Percentiles rank a stretch among this genome's conserved stretches.
Conservation (phyloP, 768 basidiomycete species). For the Holtermanniella nyarrowii region DNA sequence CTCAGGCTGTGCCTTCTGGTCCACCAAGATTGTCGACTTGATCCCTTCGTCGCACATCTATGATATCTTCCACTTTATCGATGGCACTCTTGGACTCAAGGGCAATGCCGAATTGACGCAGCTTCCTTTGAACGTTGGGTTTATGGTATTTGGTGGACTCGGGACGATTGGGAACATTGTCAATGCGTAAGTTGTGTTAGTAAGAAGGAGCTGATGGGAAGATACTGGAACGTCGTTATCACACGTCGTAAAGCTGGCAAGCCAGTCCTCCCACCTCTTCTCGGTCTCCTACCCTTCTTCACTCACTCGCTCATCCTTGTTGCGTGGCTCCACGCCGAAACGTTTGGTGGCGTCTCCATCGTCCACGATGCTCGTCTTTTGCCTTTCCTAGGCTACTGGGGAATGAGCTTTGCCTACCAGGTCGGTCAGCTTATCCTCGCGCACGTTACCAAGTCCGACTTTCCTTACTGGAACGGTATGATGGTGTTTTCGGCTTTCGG, state of each 20-base stretch:
- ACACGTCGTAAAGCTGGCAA: slow-evolving; percentile 45
- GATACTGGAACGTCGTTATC: slow-evolving; percentile 67
- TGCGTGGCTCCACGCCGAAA: slow-evolving; percentile 67
- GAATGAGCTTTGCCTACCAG: slow-evolving; percentile 50
- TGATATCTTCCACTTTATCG: slow-evolving; percentile 11
- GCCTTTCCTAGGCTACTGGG: slow-evolving; percentile 86
- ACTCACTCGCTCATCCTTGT: slow-evolving; percentile 61
- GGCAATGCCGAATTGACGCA: slow-evolving; percentile 40
- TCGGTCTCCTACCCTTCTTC: slow-evolving; percentile 70
- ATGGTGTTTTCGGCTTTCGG: slow-evolving; percentile 73
- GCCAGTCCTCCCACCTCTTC: slow-evolving; percentile 49
- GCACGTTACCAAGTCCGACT: slow-evolving; percentile 71
- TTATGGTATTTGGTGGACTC: slow-evolving; percentile 69
- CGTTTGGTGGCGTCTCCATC: slow-evolving; percentile 54
- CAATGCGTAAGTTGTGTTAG: slow-evolving; percentile 47
- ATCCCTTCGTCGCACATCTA: slow-evolving; percentile 3
- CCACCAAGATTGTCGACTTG: slow-evolving; percentile 17
- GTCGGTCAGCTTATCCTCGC: slow-evolving; percentile 88
- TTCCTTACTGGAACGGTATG: slow-evolving; percentile 79
- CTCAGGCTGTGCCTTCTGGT: slow-evolving; percentile 43
- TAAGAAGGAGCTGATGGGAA: background rate
- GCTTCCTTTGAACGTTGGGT: slow-evolving; percentile 68
- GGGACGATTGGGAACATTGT: slow-evolving; percentile 71
- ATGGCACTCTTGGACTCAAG: slow-evolving; percentile 16
- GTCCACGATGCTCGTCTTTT: slow-evolving; percentile 67